Evolutionary conservation across 2,329 filamentous ascomycete species (phyloP), one percentile per base, ranked within the genome.

Genomic region (Curvularia lunata): DNA sequence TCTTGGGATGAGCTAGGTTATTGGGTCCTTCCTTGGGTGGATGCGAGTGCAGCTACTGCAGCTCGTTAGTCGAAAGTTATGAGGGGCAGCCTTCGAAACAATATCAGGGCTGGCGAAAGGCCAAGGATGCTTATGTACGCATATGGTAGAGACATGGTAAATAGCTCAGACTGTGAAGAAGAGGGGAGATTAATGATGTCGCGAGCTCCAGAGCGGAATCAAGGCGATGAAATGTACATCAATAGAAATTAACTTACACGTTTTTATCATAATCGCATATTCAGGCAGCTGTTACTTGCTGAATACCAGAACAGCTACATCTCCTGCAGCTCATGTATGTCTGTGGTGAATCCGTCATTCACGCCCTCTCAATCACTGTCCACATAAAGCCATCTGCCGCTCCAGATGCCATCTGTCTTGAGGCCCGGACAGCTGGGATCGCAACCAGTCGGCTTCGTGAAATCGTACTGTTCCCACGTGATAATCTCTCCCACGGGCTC

Each of bases 391-490:
- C 56, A 96, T 89, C 0, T 97, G 9, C 64, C 58, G 5, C 52
- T 58, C 67, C 67, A 69, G 2, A 71, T 68, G 3, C 65, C 64
- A 37, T 69, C 66, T 1, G 62, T 65, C 23, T 65, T 67, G 41
- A 65, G 70, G 0, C 71, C 71, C 3, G 56, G 54, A 45, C 72
- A 75, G 47, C 66, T 51, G 34, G 66, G 66, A 25, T 73, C 63
- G 69, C 84, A 86, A 25, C 77, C 82, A 3, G 83, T 85, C 23
- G 83, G 83, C 51, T 74, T 78, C 13, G 75, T 75, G 32, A 83
- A 83, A 68, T 85, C 79, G 69, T 85, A 86, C 63, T 82, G 81
- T 6, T 78, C 80, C 54, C 76, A 78, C 0, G 70, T 78, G 12
- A 75, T 61, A 5, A 47, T 54, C 1, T 67, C 59, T 16, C 67